Evolutionary conservation across 202 grass and related monocot species (phyloP).

Genomic region (Schoenoplectus tabernaemontani): DNA sequence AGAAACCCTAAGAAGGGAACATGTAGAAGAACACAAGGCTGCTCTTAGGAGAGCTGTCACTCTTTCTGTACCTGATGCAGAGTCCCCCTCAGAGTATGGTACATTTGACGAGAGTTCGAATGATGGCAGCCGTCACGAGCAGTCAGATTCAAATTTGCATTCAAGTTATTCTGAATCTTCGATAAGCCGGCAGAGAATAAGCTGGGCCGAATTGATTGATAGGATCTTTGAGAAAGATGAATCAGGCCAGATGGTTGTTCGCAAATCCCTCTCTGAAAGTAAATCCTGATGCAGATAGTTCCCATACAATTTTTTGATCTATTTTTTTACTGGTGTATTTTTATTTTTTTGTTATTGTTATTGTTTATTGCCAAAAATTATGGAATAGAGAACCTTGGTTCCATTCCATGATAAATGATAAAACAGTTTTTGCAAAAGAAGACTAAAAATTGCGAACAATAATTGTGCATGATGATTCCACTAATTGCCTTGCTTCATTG

Average conservation of each 20-base stretch:
- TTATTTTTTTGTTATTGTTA: background rate
- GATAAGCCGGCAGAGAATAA: constrained; percentile 42
- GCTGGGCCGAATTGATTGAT: constrained; percentile 84
- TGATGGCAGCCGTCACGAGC: background rate
- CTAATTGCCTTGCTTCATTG: background rate
- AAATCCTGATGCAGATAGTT: constrained; percentile 11
- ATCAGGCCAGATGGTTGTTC: constrained; percentile 49
- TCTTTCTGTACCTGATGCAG: constrained; percentile 48
- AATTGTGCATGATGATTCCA: background rate
- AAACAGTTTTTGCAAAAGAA: background rate
- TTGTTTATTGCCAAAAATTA: background rate
- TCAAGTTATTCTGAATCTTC: constrained; percentile 11
- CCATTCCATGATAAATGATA: background rate
- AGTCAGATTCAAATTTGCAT: constrained; percentile 1
- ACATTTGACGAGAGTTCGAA: constrained; percentile 44
- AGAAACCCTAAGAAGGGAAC: constrained; percentile 54
- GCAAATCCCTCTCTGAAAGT: constrained; percentile 27
- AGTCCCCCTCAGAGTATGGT: constrained; percentile 43
- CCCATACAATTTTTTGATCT: background rate
- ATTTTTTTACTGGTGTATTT: constrained; percentile 3
- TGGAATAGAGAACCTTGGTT: background rate
- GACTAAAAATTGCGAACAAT: background rate
- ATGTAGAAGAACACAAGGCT: constrained; percentile 66
- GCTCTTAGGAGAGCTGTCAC: constrained; percentile 59
- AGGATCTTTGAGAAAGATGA: constrained; percentile 67